Base-by-base conservation (phyloP, 2,329 filamentous ascomycete genomes). In the Cryphonectria parasitica region DNA sequence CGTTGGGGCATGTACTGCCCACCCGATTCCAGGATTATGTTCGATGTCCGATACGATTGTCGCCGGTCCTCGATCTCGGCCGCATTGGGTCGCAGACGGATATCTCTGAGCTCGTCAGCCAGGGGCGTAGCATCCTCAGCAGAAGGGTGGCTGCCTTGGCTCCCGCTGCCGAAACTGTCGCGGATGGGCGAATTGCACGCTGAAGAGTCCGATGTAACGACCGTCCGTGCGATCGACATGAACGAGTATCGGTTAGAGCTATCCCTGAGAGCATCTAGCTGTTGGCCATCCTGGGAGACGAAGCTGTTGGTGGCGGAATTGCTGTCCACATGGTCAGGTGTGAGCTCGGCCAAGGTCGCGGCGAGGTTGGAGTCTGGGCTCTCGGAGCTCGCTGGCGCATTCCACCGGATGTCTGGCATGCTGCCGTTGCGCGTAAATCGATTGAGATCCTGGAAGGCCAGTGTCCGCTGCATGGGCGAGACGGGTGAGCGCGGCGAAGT, bases 151-250 rank as follows among this genome's bases (percentile, higher is more conserved):
- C 71, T 72, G 25, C 64, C 60, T n/a, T 80, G 76, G 69, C 79
- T 82, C 19, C 79, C 79, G 68, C 79, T 82, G 22, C 79, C 79
- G 69, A 88, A 89, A 68, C 81, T 87, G 49, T 87, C 85, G 17
- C 83, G 81, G 0, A 83, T 83, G 0, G 89, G 89, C 1, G 89
- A 90, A 69, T 82, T 83, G 22, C 86, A 82, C 2, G 87, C 86
- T 0, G 89, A 90, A 0, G 88, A 89, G 41, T 85, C 83, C 0
- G 89, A 90, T 1, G 88, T 90, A 10, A 89, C 76, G 36, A 88
- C 80, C 3, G 89, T 91, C 70, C 87, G 83, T 76, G 90, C 88
- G 8, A 87, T 86, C 1, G 89, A 91, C 54, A 89, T 82, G 73
- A 84, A 87, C 0, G 89, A 91, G 5, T 89, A 81, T 7, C 89